These are phyloP conservation scores for Cryptosporidium canis DNA, from an alignment of 169 alveolate species.

Conservation along the genomic window DNA sequence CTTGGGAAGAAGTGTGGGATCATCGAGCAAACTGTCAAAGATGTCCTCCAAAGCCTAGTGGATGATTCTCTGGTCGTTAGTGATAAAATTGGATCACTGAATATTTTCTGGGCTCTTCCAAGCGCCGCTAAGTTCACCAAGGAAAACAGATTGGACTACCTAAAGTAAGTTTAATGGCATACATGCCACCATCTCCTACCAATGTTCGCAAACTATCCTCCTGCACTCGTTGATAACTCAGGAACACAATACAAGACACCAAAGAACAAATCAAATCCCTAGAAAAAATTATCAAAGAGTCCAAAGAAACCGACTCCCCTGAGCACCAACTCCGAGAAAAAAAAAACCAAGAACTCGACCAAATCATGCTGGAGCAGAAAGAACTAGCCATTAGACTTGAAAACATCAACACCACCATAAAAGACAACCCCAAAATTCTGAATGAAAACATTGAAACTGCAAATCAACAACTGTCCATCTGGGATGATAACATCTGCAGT, in stretches of 20 bases:
- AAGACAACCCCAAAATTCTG: constrained; percentile 56
- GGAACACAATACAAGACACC: constrained; percentile 32
- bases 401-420: neutral
- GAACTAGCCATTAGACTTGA: constrained; percentile 16
- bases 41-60: constrained; percentile 81
- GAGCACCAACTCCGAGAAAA: constrained; percentile 29
- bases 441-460: constrained; percentile 6
- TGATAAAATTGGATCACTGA: constrained; percentile 87
- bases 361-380: neutral
- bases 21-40: constrained; percentile 81
- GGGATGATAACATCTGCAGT: constrained; percentile 74
- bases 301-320: constrained; percentile 33
- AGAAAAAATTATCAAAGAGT: constrained; percentile 41
- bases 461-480: constrained; percentile 1
- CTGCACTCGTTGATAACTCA: constrained; percentile 3
- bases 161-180: neutral
- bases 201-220: neutral
- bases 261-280: constrained; percentile 44
- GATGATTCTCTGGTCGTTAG: constrained; percentile 86
- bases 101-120: constrained; percentile 88
- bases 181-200: neutral
- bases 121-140: constrained; percentile 73
- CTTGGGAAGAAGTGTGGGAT: constrained; percentile 82
- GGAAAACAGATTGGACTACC: constrained; percentile 53
- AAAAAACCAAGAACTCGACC: constrained; percentile 29